Evolutionary conservation across 768 basidiomycete genomes (phyloP), one percentile per base, ranked within the genome.

Genomic region (Suillus occidentalis): DNA sequence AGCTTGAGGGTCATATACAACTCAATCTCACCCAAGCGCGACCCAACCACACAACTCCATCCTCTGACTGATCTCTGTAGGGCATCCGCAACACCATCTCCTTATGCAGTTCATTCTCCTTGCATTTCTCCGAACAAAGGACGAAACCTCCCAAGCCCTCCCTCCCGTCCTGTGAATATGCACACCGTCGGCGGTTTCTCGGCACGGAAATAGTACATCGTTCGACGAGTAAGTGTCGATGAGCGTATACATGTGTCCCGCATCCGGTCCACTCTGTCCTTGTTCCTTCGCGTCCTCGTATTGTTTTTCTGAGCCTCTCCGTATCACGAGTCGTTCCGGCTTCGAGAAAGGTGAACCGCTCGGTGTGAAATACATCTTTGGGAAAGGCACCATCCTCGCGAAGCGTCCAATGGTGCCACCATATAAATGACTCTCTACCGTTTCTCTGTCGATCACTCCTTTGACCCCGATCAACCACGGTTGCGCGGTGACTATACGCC

Each of bases 71-170:
- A 57, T 57, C 37, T 57, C 37, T n/a, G 36, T 39, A n/a, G 10
- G 70, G 70, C 70, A 71, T 68, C 50, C 70, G 61, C 34, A 71
- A n/a, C 18, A 71, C 70, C 2, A 62, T 64, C 64, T 71, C 70
- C 49, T 71, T 71, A 20, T 65, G 67, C n/a, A 71, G 42, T 31
- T 70, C 69, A 9, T 62, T 65, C 6, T 20, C 28, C 0, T 7
- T 13, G 28, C 70, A 71, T 9, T 49, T 69, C 63, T 71, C 70
- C 47, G 67, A 71, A 52, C 70, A 71, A 42, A 71, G 52, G 20
- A 71, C 67, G 49, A 71, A 71, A 71, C 57, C 70, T 42, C n/a
- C 70, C 70, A 13, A 71, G 40, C n/a, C 70, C 70, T 3, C 70
- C 70, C 31, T 71, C 70, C 22, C 70, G 65, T 49, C 70, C 70